Conservation (phyloP, 352 stramenopile genomes). For the Globisporangium megalacanthum region DNA sequence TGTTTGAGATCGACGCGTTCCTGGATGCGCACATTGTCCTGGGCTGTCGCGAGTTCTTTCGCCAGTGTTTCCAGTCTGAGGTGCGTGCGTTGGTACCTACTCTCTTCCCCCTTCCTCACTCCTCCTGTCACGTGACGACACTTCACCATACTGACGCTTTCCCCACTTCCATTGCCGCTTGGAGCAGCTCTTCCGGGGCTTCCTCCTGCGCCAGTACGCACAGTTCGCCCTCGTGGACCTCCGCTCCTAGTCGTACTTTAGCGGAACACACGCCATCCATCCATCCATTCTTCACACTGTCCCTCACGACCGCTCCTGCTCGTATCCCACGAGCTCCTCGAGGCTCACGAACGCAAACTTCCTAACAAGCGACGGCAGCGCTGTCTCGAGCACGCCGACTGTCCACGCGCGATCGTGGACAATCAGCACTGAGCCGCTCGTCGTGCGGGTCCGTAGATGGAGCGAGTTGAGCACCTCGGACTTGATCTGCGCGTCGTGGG, state of each 20-base stretch:
- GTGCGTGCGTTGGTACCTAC: slow-evolving; percentile 15
- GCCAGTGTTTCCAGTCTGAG: slow-evolving; percentile 68
- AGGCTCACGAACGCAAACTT: slow-evolving; percentile 67
- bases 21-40: slow-evolving; percentile 59
- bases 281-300: not conserved
- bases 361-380: slow-evolving; percentile 42
- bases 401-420: slow-evolving; percentile 83
- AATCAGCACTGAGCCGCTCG: slow-evolving; percentile 74
- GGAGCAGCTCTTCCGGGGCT: slow-evolving; percentile 49
- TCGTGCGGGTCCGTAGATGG: slow-evolving; percentile 45
- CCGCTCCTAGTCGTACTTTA: no score
- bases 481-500: slow-evolving; percentile 82
- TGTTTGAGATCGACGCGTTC: slow-evolving; percentile 63
- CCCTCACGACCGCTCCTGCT: slow-evolving; percentile 10
- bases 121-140: not conserved
- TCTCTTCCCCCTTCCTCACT: not conserved
- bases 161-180: not conserved
- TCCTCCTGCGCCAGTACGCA: slow-evolving; percentile 41
- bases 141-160: no score
- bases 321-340: slow-evolving; percentile 41
- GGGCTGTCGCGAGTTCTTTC: slow-evolving; percentile 75
- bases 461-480: slow-evolving; percentile 61
- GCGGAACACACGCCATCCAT: not conserved
- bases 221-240: slow-evolving; percentile 25
- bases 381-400: slow-evolving; percentile 55